Evolutionary conservation across 768 basidiomycete genomes (phyloP).

Genomic region (Tephrocybe sp.): DNA sequence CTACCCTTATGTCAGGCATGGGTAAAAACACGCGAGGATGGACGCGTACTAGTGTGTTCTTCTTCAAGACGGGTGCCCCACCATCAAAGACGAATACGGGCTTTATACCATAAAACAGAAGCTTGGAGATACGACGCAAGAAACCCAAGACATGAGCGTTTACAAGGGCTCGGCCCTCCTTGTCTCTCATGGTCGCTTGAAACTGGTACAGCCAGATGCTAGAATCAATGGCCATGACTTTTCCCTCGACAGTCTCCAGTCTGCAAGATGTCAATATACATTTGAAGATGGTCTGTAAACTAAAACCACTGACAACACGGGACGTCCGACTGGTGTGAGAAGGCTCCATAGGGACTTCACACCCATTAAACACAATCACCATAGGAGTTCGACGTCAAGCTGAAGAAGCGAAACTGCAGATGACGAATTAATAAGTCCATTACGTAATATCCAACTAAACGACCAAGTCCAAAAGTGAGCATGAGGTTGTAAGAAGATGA

Average conservation of each 20-base stretch:
- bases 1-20: conserved; percentile 35
- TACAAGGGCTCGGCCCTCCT: conserved; percentile 83
- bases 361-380: conserved; percentile 60
- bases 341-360: conserved; percentile 96
- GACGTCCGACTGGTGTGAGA: conserved; percentile 88
- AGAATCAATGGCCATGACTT: conserved; percentile 94
- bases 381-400: no score
- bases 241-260: conserved; percentile 94
- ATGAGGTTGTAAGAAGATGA: conserved; percentile 5
- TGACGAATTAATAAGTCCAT: conserved; percentile 2
- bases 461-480: conserved; percentile 3
- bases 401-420: no score
- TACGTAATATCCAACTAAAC: conserved; percentile 13
- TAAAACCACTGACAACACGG: conserved; percentile 64
- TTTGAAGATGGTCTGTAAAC: not conserved
- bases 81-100: conserved; percentile 99
- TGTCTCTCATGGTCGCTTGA: conserved; percentile 98
- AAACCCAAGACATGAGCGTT: conserved; percentile 95
- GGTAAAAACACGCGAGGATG: not conserved
- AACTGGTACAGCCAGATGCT: conserved; percentile 99
- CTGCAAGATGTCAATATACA: conserved; percentile 35
- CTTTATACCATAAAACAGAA: conserved; percentile 95
- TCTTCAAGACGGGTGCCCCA: conserved; percentile 88
- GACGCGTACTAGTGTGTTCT: conserved; percentile 74
- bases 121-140: conserved; percentile 85